Base-by-base conservation (phyloP, 2,329 filamentous ascomycete genomes). In the Lithohypha guttulata region DNA sequence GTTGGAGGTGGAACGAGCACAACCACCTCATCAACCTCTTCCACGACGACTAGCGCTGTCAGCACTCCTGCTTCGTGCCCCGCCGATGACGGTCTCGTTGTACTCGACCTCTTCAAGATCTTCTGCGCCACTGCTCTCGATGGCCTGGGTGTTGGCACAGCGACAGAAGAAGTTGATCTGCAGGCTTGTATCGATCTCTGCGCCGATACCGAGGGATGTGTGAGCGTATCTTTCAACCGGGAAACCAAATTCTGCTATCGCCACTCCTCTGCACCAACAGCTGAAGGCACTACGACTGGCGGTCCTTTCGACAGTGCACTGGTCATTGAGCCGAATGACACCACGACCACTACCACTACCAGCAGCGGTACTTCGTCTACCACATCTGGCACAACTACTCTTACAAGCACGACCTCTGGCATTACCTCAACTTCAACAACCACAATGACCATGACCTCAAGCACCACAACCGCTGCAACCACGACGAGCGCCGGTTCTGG, bases 381-480 rank as follows among this genome's bases (percentile, higher is more conserved):
- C 8, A 35, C 7, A 7, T 4, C 32, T 3, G 7, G 9, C 6
- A 35, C 17, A n/a, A 22, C 17, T 37, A 36, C 40, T 32, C 21
- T 21, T 19, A 34, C 37, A 2, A 33, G 8, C 20, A 35, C 39
- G 13, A 32, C 29, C 15, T 36, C 43, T 9, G 19, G 23, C 8
- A 23, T 30, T 8, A 39, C 35, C 20, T 20, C 42, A 10, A 33
- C 10, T 10, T 32, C 42, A n/a, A 31, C 33, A 22, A 33, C 39
- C 18, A 27, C 28, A 9, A 32, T 34, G 3, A 33, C 35, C 2
- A 46, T 20, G 17, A 27, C 46, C 9, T 18, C 46, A 22, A 34
- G 28, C 4, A 26, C 42, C 32, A 45, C 32, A 26, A 29, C 6
- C 10, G 20, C 29, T n/a, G 11, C 42, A 13, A 40, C 42, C 21